Percentiles rank a stretch among this genome's conserved stretches.
These are phyloP conservation scores for Leishmania gerbilli DNA, from an alignment of 208 protist species.

Conservation along the genomic window DNA sequence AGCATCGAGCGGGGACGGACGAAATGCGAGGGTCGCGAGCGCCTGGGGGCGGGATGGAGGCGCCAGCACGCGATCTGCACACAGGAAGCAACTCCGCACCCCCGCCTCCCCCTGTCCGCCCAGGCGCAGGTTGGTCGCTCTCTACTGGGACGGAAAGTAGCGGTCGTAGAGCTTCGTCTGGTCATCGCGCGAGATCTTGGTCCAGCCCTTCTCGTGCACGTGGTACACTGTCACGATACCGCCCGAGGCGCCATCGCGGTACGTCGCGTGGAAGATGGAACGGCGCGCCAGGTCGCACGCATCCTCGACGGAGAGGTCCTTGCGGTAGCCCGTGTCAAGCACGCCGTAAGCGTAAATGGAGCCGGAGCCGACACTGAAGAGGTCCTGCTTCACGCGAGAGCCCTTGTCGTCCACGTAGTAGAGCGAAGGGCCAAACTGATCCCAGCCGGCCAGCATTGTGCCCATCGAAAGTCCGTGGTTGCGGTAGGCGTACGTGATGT, in stretches of 20 bases:
- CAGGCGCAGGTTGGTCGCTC: too few relatives aligned
- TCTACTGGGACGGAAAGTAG: conserved; percentile 54
- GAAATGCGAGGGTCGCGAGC: background rate
- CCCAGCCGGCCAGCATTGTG: conserved; percentile 98
- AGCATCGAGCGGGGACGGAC: background rate
- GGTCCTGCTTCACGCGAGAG: conserved; percentile 96
- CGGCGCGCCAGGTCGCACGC: conserved; percentile 97
- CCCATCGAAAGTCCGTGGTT: conserved; percentile 98
- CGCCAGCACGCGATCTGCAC: background rate
- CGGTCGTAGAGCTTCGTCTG: conserved; percentile 85
- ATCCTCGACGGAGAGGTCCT: conserved; percentile 96
- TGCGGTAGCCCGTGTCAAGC: conserved; percentile 96
- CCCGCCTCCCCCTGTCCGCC: background rate
- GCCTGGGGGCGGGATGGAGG: background rate
- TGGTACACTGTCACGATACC: conserved; percentile 98
- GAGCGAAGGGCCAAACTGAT: conserved; percentile 97
- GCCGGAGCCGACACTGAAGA: conserved; percentile 99
- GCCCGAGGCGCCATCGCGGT: conserved; percentile 98
- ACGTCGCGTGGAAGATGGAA: conserved; percentile 99
- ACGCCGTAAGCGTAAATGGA: conserved; percentile 99
- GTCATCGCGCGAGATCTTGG: conserved; percentile 94
- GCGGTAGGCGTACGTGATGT: conserved; percentile 99
- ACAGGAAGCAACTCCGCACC: background rate
- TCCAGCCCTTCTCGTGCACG: conserved; percentile 95
- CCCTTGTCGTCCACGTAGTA: conserved; percentile 99